Percentiles rank a stretch among this genome's conserved stretches.
Conservation (phyloP, 192 early-diverging fungal genomes). For the Coemansia umbellata region DNA sequence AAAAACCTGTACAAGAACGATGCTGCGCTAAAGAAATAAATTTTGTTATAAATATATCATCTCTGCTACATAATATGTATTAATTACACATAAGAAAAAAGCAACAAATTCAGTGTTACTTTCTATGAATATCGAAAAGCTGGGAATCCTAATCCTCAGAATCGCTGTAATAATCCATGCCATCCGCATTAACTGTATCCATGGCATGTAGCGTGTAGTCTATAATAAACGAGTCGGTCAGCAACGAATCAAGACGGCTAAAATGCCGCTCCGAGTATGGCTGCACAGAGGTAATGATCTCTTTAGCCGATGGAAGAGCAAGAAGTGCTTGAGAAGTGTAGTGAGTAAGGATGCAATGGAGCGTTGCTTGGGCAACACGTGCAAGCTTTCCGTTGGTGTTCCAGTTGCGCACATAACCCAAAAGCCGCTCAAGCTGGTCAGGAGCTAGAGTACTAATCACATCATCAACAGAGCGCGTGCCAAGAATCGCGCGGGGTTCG, state of each 20-base stretch:
- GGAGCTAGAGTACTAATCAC: slow-evolving; percentile 60
- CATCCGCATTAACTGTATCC: slow-evolving; percentile 48
- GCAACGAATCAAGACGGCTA: slow-evolving; percentile 67
- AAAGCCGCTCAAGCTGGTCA: slow-evolving; percentile 73
- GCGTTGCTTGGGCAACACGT: slow-evolving; percentile 72
- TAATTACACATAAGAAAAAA: too few species aligned
- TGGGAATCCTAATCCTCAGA: too few species aligned
- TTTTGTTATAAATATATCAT: too few species aligned
- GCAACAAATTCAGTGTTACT: too few species aligned
- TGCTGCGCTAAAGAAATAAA: too few species aligned
- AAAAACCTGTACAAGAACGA: slow-evolving; percentile 16
- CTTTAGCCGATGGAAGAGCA: slow-evolving; percentile 76
- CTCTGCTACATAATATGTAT: too few species aligned
- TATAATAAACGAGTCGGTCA: slow-evolving; percentile 81
- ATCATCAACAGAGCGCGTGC: slow-evolving; percentile 59
- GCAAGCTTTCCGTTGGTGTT: slow-evolving; percentile 88
- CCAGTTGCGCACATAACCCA: slow-evolving; percentile 88
- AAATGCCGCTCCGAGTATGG: slow-evolving; percentile 94
- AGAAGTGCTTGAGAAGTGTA: slow-evolving; percentile 66
- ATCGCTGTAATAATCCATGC: too few species aligned
- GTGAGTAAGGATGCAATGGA: slow-evolving; percentile 70
- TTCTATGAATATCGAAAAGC: too few species aligned
- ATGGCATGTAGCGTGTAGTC: slow-evolving; percentile 90
- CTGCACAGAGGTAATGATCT: slow-evolving; percentile 75
- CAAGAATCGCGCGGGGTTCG: slow-evolving; percentile 13